These are phyloP conservation scores for Clarireedia sp. DNA, from an alignment of 2,329 filamentous ascomycete species.

Conservation along the genomic window DNA sequence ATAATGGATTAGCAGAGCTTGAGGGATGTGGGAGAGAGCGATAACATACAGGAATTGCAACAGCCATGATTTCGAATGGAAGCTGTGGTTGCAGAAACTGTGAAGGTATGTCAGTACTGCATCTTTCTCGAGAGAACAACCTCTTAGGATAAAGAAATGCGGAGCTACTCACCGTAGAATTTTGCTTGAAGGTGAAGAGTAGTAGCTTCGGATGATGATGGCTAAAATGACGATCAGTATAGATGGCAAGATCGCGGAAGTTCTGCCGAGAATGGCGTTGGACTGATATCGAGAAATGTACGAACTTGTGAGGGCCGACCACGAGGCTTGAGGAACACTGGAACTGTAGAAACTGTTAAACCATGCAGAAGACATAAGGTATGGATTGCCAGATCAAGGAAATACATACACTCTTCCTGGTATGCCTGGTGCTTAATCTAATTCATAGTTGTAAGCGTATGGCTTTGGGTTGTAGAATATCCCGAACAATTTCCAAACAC, in stretches of 20 bases:
- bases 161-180: background rate
- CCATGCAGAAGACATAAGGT: background rate
- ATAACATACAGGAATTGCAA: background rate
- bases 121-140: background rate
- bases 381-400: background rate
- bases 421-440: background rate
- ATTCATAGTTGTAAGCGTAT: background rate
- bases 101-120: background rate
- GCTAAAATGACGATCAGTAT: background rate
- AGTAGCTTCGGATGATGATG: background rate
- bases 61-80: background rate
- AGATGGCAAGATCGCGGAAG: no score
- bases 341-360: background rate
- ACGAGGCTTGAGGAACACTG: background rate
- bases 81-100: background rate
- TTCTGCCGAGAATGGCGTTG: no score
- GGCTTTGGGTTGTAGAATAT: background rate
- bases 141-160: background rate
- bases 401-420: background rate
- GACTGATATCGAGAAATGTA: background rate
- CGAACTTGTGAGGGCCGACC: background rate
- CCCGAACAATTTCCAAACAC: background rate
- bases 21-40: background rate
- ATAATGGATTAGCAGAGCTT: background rate
- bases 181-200: background rate